Conservation (phyloP, 2,329 filamentous ascomycete genomes). For the Capronia coronata region DNA sequence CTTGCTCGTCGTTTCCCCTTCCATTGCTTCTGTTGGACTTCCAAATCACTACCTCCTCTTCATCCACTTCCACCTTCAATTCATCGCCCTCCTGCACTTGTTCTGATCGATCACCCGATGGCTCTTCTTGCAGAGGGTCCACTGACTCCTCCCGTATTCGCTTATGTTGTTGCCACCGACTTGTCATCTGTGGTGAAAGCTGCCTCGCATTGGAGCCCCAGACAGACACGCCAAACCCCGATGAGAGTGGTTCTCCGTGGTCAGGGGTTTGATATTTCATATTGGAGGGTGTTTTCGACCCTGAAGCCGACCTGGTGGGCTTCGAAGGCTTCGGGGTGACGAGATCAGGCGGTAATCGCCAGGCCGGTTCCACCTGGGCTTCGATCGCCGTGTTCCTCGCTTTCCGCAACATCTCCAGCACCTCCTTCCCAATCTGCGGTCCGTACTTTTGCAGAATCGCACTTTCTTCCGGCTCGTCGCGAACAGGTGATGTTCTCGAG, state of each 20-base stretch:
- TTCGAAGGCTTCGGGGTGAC: constrained; percentile 1
- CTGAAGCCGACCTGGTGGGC: neutral
- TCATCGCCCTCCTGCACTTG: neutral
- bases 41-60: neutral
- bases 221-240: neutral
- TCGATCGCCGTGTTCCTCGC: constrained; percentile 19
- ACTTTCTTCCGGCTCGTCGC: constrained; percentile 9
- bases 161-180: constrained; percentile 2
- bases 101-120: constrained; percentile 7
- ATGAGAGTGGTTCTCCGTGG: neutral
- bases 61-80: neutral
- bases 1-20: constrained; percentile 11
- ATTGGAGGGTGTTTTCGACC: neutral
- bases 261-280: neutral
- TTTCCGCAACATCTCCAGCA: constrained; percentile 20
- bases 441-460: constrained; percentile 19
- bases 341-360: constrained; percentile 24
- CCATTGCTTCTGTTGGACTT: neutral
- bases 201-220: neutral
- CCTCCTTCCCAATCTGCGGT: constrained; percentile 17
- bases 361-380: constrained; percentile 28
- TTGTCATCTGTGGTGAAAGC: constrained; percentile 12
- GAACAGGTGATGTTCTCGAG: neutral
- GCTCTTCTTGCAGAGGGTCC: constrained; percentile 27
- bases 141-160: constrained; percentile 22